These are phyloP conservation scores for Volvox africanus DNA, from an alignment of 139 green algal genomes.

Conservation along the genomic window DNA sequence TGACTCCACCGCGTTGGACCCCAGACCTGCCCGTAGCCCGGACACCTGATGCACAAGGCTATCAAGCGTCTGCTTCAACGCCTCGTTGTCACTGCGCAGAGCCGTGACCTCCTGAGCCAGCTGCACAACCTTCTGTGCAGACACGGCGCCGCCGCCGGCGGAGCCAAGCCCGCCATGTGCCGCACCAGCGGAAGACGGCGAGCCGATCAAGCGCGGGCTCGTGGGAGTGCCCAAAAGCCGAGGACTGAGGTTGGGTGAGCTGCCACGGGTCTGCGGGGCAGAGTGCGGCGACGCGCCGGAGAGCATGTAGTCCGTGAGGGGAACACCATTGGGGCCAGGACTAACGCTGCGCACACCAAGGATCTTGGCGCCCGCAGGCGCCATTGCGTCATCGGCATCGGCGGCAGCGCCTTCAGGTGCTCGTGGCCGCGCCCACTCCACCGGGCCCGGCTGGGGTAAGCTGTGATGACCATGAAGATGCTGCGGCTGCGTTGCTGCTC, in stretches of 20 bases:
- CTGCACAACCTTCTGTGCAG: neutral
- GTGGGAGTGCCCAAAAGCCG: neutral
- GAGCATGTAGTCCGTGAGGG: neutral
- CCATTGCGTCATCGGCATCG: neutral
- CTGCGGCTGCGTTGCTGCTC: neutral
- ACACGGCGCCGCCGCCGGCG: neutral
- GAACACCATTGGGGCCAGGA: neutral
- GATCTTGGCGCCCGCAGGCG: neutral
- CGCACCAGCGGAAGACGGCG: neutral
- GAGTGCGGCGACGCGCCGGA: neutral
- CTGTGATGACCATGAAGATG: neutral
- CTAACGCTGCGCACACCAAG: neutral
- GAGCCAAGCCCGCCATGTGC: neutral
- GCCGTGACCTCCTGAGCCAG: slow-evolving; percentile 25
- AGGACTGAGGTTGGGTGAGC: neutral
- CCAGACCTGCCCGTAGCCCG: neutral
- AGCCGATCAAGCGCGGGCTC: slow-evolving; percentile 8
- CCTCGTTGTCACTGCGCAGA: slow-evolving; percentile 17
- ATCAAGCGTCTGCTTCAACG: slow-evolving; percentile 18
- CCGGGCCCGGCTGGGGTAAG: neutral
- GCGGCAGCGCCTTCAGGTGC: neutral
- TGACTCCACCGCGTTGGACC: slow-evolving; percentile 13
- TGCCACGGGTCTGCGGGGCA: neutral
- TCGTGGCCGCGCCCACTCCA: neutral
- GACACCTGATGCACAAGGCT: slow-evolving; percentile 10